phyloP scores from a whole-genome alignment of 768 basidiomycete species.

The Crepidotus variabilis region DNA sequence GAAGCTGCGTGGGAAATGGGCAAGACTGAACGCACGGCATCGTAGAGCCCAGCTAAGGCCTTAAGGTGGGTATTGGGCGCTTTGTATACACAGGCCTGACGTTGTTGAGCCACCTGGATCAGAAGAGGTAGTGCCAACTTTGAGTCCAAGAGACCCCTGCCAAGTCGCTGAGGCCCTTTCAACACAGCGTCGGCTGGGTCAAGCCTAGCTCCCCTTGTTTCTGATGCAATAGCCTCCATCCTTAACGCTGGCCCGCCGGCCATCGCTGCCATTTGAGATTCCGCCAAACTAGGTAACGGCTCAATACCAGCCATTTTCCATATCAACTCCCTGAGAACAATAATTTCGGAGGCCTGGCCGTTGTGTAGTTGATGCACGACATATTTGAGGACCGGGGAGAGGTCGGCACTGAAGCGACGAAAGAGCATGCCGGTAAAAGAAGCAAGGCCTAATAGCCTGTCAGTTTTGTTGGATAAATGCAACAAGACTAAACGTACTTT shows the following conservation, averaged over 20 bases:
- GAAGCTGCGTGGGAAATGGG: conserved; percentile 6
- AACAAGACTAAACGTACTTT: conserved; percentile 58
- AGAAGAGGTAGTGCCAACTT: conserved; percentile 83
- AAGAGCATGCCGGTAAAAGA: conserved; percentile 93
- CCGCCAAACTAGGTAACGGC: conserved; percentile 84
- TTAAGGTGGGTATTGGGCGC: conserved; percentile 78
- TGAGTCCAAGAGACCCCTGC: conserved; percentile 62
- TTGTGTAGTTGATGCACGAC: conserved; percentile 87
- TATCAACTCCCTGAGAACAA: conserved; percentile 89
- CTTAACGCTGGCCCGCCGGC: conserved; percentile 86
- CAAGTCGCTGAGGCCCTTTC: conserved; percentile 66
- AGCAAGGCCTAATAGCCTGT: conserved; percentile 62
- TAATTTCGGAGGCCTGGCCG: conserved; percentile 81
- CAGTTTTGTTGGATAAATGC: conserved; percentile 11
- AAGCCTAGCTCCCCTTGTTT: conserved; percentile 68
- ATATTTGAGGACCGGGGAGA: conserved; percentile 83
- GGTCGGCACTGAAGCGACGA: conserved; percentile 78
- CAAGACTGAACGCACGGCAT: conserved; percentile 60
- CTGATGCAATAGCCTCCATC: conserved; percentile 83
- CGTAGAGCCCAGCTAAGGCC: conserved; percentile 82
- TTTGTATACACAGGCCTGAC: conserved; percentile 78
- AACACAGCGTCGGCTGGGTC: conserved; percentile 61
- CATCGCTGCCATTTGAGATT: conserved; percentile 86
- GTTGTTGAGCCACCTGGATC: conserved; percentile 88
- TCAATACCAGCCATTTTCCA: conserved; percentile 96